Percentiles rank a stretch among this genome's conserved stretches.
phyloP scores from a whole-genome alignment of 1,284 basidiomycete species.

The Ustilago loliicola region DNA sequence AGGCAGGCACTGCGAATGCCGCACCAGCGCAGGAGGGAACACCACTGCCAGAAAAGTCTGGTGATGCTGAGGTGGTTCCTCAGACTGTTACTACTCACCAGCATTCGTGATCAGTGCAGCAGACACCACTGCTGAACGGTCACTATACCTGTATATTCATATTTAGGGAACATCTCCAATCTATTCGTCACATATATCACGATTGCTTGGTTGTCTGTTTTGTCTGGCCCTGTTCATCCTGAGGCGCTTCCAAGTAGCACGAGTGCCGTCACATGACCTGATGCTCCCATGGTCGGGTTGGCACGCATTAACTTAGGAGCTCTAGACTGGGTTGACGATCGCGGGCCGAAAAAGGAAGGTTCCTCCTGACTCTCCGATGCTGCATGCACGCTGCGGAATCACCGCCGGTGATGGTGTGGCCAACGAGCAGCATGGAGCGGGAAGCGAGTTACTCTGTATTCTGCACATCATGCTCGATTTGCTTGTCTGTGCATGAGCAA shows the following conservation, averaged over 20 bases:
- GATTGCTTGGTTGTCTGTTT: background rate
- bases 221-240: too few relatives aligned
- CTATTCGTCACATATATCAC: background rate
- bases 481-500: conserved; percentile 12
- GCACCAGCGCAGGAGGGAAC: conserved; percentile 1
- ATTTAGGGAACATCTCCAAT: conserved; percentile 1
- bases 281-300: too few relatives aligned
- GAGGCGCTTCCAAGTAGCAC: too few relatives aligned
- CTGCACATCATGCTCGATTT: conserved; percentile 3
- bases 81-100: conserved; percentile 7
- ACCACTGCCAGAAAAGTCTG: conserved; percentile 4
- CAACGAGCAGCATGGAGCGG: background rate
- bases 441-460: background rate
- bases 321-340: too few relatives aligned
- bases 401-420: too few relatives aligned
- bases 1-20: conserved; percentile 5
- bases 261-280: too few relatives aligned
- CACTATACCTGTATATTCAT: conserved; percentile 9
- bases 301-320: too few relatives aligned
- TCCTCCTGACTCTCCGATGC: too few relatives aligned
- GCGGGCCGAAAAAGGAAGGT: too few relatives aligned
- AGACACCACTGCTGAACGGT: background rate
- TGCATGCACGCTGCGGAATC: too few relatives aligned
- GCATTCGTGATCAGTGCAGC: background rate
- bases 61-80: background rate